Percentiles rank a stretch among this genome's conserved stretches.
Evolutionary conservation across 352 stramenopile genomes (phyloP).

Genomic region (Globisporangium paddicum): DNA sequence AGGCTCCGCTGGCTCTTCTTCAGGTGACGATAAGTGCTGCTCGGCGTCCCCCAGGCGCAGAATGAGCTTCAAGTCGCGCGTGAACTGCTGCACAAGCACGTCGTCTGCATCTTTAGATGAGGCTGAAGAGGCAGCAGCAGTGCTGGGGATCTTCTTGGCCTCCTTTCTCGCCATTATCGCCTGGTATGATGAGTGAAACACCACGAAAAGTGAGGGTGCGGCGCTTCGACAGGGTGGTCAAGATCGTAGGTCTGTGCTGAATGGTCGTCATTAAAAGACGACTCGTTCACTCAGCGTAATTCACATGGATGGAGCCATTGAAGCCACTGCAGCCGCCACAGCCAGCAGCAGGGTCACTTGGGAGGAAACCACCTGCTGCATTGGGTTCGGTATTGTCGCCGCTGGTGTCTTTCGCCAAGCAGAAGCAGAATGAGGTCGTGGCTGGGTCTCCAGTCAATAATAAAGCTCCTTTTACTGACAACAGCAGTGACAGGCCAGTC

Average conservation of each 20-base stretch:
- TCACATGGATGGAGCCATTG: conserved; percentile 4
- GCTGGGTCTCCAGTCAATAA: not conserved
- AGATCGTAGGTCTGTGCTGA: not conserved
- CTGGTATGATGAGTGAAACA: too few species aligned
- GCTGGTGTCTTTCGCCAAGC: conserved; percentile 2
- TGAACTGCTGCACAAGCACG: conserved; percentile 46
- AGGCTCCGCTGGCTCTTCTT: conserved; percentile 4
- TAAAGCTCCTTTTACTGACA: not conserved
- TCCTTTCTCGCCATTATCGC: not conserved
- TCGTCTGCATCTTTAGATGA: conserved; percentile 11
- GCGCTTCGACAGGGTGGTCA: not conserved
- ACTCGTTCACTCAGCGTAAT: not conserved
- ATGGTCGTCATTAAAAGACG: not conserved
- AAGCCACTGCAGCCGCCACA: not conserved
- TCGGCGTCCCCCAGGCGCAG: conserved; percentile 36
- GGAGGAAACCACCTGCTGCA: not conserved
- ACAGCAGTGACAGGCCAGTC: not conserved
- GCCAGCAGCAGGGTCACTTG: not conserved
- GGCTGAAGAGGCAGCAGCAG: not conserved
- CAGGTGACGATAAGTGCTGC: not conserved
- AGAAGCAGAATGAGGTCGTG: not conserved
- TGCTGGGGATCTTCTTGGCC: conserved; percentile 15
- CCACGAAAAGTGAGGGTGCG: too few species aligned
- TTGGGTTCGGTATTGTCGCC: not conserved
- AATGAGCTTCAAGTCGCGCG: conserved; percentile 37